phyloP scores from a whole-genome alignment of 1,284 basidiomycete genomes.

The Mycosarcoma mackinlayi region DNA sequence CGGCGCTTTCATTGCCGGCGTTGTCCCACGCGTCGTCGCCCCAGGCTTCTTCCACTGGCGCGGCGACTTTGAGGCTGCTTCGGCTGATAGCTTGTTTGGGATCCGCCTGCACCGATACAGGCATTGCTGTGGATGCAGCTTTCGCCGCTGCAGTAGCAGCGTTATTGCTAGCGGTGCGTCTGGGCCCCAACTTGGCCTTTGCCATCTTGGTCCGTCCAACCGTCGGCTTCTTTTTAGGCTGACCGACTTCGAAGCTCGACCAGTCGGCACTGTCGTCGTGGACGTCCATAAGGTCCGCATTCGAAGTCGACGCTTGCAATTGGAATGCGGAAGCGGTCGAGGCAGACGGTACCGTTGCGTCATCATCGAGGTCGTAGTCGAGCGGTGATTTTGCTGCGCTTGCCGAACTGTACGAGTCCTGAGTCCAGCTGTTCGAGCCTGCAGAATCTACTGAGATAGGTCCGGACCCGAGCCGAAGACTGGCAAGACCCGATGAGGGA shows the following conservation, averaged over 20 bases:
- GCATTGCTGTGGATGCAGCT: conserved; percentile 8
- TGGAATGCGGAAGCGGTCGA: conserved; percentile 35
- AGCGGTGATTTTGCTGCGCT: conserved; percentile 23
- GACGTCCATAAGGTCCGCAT: conserved; percentile 57
- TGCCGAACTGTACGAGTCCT: conserved; percentile 8
- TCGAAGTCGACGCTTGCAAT: background rate
- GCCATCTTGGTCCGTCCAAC: conserved; percentile 36
- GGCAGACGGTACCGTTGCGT: conserved; percentile 13
- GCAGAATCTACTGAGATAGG: background rate
- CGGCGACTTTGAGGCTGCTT: conserved; percentile 43
- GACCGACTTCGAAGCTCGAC: conserved; percentile 53
- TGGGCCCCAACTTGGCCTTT: conserved; percentile 38
- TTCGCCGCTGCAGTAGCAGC: conserved; percentile 17
- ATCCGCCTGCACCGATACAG: conserved; percentile 18
- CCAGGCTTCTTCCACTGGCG: conserved; percentile 32
- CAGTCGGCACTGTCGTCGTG: conserved; percentile 59
- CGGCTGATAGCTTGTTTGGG: conserved; percentile 32
- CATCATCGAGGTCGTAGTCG: conserved; percentile 41
- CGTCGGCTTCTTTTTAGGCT: conserved; percentile 38
- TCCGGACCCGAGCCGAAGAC: conserved; percentile 41
- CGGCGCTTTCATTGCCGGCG: background rate
- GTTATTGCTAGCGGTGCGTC: conserved; percentile 20
- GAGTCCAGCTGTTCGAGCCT: conserved; percentile 8
- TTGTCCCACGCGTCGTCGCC: conserved; percentile 45
- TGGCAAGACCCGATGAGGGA: conserved; percentile 32